Evolutionary conservation across 108 stramenopile genomes (phyloP).

Genomic region (Stephanodiscus triporus): DNA sequence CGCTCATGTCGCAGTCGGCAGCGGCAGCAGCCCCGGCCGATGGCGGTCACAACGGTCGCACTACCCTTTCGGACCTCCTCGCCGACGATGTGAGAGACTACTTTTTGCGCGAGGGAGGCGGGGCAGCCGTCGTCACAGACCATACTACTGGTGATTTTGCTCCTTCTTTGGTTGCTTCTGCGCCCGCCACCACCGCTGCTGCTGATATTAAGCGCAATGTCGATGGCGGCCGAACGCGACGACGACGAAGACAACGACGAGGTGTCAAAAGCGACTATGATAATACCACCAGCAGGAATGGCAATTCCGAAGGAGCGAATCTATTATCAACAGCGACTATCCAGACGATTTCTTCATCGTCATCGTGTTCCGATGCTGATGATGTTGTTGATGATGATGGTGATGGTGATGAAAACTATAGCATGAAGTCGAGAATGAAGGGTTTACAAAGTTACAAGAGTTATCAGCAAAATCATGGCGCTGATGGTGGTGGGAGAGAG

Average conservation of each 20-base stretch:
- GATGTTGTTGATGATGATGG: not conserved
- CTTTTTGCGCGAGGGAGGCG: constrained; percentile 32
- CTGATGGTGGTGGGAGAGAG: not conserved
- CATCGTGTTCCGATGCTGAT: not conserved
- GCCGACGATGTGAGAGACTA: constrained; percentile 44
- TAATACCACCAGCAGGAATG: not conserved
- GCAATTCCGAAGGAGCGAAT: not conserved
- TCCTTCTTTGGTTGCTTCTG: not conserved
- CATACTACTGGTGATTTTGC: no score
- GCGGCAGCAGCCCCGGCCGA: not conserved
- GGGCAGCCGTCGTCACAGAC: no score
- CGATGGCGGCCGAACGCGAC: not conserved
- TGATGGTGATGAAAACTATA: not conserved
- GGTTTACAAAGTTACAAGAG: not conserved
- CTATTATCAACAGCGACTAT: not conserved
- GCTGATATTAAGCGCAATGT: not conserved
- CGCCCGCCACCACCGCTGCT: not conserved
- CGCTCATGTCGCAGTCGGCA: not conserved
- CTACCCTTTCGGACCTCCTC: constrained; percentile 43
- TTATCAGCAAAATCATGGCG: not conserved
- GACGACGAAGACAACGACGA: not conserved
- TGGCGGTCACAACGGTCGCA: not conserved
- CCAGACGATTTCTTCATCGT: not conserved
- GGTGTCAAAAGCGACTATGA: not conserved
- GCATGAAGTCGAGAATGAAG: not conserved